Evolutionary conservation across 23 red algal species (phyloP).

Genomic region (Gracilaria gracilis): DNA sequence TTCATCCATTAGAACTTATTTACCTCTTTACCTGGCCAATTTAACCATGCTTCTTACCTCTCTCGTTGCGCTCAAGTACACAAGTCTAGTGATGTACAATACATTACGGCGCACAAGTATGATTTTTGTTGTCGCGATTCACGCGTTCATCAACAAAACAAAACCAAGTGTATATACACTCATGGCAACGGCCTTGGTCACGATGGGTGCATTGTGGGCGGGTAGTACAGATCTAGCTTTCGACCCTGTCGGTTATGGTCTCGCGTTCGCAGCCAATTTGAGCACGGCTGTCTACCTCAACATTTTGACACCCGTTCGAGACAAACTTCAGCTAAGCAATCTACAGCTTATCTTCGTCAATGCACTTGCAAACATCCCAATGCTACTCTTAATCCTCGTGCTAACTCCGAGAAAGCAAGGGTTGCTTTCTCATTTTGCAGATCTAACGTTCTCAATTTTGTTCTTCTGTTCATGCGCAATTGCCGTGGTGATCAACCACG

Average conservation of each 20-base stretch:
- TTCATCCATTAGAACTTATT: conserved; percentile 17
- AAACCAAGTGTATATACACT: conserved; percentile 46
- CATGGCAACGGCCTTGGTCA: conserved; percentile 37
- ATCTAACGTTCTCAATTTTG: conserved; percentile 30
- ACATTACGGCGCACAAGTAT: conserved; percentile 88
- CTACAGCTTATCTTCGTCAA: conserved; percentile 56
- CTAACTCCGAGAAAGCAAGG: conserved; percentile 14
- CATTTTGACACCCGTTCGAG: conserved; percentile 43
- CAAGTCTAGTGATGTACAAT: conserved; percentile 91
- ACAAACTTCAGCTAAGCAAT: conserved; percentile 33
- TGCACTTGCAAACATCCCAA: conserved; percentile 33
- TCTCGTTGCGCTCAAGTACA: conserved; percentile 74
- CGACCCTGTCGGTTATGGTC: conserved; percentile 46
- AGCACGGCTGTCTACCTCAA: conserved; percentile 47
- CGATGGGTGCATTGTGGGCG: conserved; percentile 37
- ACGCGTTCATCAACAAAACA: conserved; percentile 36
- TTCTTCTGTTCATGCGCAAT: conserved; percentile 73
- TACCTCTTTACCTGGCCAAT: conserved; percentile 73
- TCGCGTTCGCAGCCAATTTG: conserved; percentile 53
- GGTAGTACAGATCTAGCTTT: conserved; percentile 48
- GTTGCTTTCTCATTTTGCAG: conserved; percentile 46
- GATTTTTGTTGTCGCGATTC: conserved; percentile 80
- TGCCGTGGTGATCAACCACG: conserved; percentile 90
- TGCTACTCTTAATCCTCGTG: conserved; percentile 32
- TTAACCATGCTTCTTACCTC: conserved; percentile 75